Evolutionary conservation across 1,139 yeast species (phyloP), one percentile per base, ranked within the genome.

Genomic region (Yarrowia galli): DNA sequence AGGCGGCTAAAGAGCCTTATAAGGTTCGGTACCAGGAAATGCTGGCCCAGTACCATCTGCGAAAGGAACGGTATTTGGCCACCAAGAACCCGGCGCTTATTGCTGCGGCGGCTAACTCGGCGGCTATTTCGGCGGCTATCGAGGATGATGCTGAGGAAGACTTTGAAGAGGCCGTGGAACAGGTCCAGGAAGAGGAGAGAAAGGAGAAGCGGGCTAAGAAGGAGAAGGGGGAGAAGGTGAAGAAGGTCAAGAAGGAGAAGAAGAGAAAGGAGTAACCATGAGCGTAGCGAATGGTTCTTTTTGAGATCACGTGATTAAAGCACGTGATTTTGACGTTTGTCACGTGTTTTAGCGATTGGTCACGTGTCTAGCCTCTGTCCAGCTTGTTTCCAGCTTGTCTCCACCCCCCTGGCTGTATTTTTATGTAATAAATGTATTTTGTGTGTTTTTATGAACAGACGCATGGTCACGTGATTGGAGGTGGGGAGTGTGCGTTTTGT

Each of bases 321-420:
- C n/a, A n/a, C n/a, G n/a, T n/a, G n/a, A n/a, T n/a, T n/a, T n/a
- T n/a, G n/a, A n/a, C n/a, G n/a, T n/a, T n/a, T n/a, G n/a, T n/a
- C n/a, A n/a, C n/a, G n/a, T n/a, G n/a, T n/a, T n/a, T n/a, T n/a
- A n/a, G n/a, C n/a, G n/a, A n/a, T n/a, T n/a, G n/a, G n/a, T n/a
- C n/a, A n/a, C n/a, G n/a, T n/a, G n/a, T 28, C 32, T 28, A 9
- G 9, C 32, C 32, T 28, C 32, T 35, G 15, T 9, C 3, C 38
- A 10, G 43, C 46, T 20, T 20, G 12, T 42, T 42, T 20, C 18
- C 51, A n/a, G n/a, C n/a, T n/a, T n/a, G n/a, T n/a, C n/a, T n/a
- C n/a, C n/a, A n/a, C n/a, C n/a, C n/a, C n/a, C n/a, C n/a, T n/a
- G 35, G 20, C 10, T 64, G 67, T 22, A 51, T 58, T 20, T 67